phyloP scores from a whole-genome alignment of 176 grass and related monocot genomes.

The Hsuehochloa calcarea region DNA sequence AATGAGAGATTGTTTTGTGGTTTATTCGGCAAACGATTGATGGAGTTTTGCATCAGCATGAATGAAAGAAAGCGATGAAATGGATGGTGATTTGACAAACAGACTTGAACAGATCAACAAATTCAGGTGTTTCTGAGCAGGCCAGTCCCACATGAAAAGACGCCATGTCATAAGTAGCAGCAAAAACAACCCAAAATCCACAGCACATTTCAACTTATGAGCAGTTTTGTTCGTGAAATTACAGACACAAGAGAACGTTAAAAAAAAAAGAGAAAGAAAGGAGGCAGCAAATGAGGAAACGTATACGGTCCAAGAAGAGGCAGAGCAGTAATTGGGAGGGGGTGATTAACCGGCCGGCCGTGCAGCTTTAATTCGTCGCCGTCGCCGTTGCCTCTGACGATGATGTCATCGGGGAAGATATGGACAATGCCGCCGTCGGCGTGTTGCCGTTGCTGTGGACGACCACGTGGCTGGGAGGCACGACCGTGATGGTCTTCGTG shows the following conservation, averaged over 20 bases:
- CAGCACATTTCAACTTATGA: conserved; percentile 26
- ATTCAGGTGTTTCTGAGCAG: not conserved
- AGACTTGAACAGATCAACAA: not conserved
- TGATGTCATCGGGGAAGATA: conserved; percentile 24
- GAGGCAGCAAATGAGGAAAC: not conserved
- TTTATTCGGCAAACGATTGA: not conserved
- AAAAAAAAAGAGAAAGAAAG: too few species aligned
- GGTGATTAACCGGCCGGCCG: not conserved
- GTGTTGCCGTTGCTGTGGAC: conserved; percentile 25
- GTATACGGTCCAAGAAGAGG: not conserved
- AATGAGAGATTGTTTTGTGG: too few species aligned
- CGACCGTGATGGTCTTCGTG: conserved; percentile 51
- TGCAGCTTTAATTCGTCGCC: conserved; percentile 5
- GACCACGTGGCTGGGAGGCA: conserved; percentile 18
- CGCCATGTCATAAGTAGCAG: not conserved
- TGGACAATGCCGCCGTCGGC: conserved; percentile 33
- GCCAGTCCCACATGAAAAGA: not conserved
- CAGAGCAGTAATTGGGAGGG: too few species aligned
- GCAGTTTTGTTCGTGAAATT: conserved; percentile 35
- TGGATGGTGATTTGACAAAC: not conserved
- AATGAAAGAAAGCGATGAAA: not conserved
- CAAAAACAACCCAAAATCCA: conserved; percentile 22
- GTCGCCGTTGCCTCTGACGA: not conserved
- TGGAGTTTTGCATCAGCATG: not conserved
- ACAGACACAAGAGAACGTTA: not conserved